These are phyloP conservation scores for Dalechampia spathulata DNA, from an alignment of 441 rosid genomes.

Conservation along the genomic window DNA sequence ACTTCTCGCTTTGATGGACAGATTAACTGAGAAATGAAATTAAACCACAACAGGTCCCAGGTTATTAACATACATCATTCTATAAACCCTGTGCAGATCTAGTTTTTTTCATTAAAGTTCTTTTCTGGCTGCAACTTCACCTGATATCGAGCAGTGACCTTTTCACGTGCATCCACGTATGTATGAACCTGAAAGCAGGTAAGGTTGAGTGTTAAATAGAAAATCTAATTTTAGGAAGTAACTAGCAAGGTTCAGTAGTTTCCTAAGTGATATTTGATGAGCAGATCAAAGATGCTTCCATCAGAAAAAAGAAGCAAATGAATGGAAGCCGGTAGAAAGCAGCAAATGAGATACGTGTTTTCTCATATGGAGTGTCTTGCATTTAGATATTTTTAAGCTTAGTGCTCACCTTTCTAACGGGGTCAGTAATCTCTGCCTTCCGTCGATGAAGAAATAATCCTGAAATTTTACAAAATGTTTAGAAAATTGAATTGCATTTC, in stretches of 20 bases:
- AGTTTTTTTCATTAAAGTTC: neutral
- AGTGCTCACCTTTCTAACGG: conserved; percentile 57
- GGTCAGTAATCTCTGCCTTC: conserved; percentile 74
- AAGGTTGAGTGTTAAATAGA: conserved; percentile 3
- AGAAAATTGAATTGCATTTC: neutral
- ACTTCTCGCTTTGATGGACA: conserved; percentile 97
- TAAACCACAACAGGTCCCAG: neutral
- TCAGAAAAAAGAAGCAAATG: neutral
- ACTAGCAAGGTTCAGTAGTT: neutral
- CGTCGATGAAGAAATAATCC: conserved; percentile 92
- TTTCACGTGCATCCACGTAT: conserved; percentile 78
- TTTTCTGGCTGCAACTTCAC: conserved; percentile 31
- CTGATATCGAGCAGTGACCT: conserved; percentile 95
- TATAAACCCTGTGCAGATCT: neutral
- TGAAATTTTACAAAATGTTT: conserved; percentile 20
- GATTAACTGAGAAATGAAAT: conserved; percentile 43
- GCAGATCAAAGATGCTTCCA: neutral
- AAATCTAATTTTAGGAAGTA: neutral
- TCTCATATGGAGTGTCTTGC: neutral
- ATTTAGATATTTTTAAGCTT: neutral
- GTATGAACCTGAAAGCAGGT: conserved; percentile 55
- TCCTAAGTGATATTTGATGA: neutral
- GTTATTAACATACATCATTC: neutral
- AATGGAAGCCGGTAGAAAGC: neutral
- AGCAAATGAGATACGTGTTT: neutral